Percentiles rank a stretch among this genome's conserved stretches.
Evolutionary conservation across 1,284 basidiomycete genomes (phyloP).

Genomic region (Papiliotrema flavescens): DNA sequence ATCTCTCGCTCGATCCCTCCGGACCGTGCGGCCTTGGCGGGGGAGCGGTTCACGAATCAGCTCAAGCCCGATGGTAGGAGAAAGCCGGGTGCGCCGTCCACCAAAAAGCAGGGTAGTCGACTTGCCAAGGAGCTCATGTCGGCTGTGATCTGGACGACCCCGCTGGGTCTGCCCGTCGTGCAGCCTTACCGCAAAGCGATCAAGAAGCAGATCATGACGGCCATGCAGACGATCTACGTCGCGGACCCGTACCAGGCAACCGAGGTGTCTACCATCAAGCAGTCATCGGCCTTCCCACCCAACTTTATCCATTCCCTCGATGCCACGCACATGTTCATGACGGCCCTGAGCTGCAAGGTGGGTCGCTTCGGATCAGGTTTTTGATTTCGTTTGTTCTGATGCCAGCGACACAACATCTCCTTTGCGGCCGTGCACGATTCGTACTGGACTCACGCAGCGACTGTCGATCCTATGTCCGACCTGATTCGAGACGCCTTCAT

Average conservation of each 20-base stretch:
- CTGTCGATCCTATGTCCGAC: constrained; percentile 83
- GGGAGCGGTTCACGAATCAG: neutral
- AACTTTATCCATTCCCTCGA: constrained; percentile 98
- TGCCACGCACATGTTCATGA: constrained; percentile 98
- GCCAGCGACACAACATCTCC: constrained; percentile 63
- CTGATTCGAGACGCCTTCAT: constrained; percentile 93
- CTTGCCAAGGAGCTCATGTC: constrained; percentile 90
- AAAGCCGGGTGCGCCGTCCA: neutral
- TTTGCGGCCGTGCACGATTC: constrained; percentile 98
- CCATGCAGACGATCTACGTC: constrained; percentile 89
- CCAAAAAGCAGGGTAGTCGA: constrained; percentile 26
- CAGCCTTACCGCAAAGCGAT: constrained; percentile 89
- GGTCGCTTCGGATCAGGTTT: constrained; percentile 41
- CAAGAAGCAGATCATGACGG: constrained; percentile 74
- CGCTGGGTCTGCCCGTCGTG: constrained; percentile 88
- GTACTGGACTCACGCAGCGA: constrained; percentile 94
- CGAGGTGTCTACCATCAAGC: constrained; percentile 80
- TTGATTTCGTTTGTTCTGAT: constrained; percentile 1
- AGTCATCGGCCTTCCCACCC: constrained; percentile 95
- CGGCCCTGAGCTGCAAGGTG: constrained; percentile 84
- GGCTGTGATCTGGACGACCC: constrained; percentile 93
- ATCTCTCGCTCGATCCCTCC: constrained; percentile 84
- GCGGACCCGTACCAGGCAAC: constrained; percentile 77
- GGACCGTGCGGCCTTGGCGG: constrained; percentile 62
- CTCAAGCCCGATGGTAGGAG: neutral